Conservation (phyloP, 148 eudicot genomes). For the Camellia lanceoleosa region DNA sequence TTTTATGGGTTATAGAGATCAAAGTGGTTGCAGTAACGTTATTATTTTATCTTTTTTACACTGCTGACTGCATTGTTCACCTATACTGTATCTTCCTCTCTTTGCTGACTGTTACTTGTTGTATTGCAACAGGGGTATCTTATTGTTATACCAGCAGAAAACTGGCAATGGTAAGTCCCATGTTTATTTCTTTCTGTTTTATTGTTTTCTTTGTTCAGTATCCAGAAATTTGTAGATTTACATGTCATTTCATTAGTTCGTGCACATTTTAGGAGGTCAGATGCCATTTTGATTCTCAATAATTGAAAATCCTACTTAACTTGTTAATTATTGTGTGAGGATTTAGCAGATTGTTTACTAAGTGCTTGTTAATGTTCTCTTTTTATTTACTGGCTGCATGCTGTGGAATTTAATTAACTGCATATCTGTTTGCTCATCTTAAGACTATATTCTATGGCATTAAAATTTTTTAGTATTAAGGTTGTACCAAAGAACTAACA, state of each 20-base stretch:
- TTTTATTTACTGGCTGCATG: background rate
- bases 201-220: background rate
- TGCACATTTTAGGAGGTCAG: background rate
- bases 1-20: background rate
- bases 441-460: background rate
- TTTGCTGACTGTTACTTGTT: conserved; percentile 22
- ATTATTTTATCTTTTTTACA: background rate
- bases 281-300: background rate
- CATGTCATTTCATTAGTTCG: background rate
- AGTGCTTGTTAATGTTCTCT: background rate
- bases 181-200: conserved; percentile 6
- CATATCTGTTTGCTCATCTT: background rate
- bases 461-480: background rate
- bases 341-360: background rate
- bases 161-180: conserved; percentile 66
- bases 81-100: background rate
- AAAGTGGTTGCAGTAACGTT: background rate
- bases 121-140: conserved; percentile 53
- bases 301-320: background rate
- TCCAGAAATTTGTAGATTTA: background rate
- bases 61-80: background rate
- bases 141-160: conserved; percentile 63
- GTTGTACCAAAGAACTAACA: background rate
- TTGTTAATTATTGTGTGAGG: background rate
- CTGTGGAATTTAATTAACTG: background rate